phyloP scores from a whole-genome alignment of 1,284 basidiomycete species.

The Violaceomyces palustris region DNA sequence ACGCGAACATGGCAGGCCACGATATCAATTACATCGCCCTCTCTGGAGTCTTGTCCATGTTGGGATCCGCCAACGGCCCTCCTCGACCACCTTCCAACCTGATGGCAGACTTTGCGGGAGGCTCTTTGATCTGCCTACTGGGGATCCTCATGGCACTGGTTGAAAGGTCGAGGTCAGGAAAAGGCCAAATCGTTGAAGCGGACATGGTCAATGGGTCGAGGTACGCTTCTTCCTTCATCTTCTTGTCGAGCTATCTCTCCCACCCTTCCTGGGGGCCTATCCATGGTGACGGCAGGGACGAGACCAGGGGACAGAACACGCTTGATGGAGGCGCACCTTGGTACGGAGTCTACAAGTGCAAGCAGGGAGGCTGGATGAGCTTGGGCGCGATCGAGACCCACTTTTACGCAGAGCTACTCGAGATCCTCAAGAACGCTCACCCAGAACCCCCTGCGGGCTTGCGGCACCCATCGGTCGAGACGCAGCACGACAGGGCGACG shows the following conservation, averaged over 20 bases:
- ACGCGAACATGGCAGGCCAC: conserved; percentile 57
- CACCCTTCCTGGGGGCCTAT: conserved; percentile 53
- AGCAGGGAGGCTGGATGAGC: conserved; percentile 69
- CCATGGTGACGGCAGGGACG: conserved; percentile 56
- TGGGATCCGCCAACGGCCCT: conserved; percentile 56
- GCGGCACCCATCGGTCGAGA: conserved; percentile 56
- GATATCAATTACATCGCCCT: conserved; percentile 82
- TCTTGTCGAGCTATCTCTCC: conserved; percentile 57
- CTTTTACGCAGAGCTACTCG: conserved; percentile 29
- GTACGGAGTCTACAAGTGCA: conserved; percentile 69
- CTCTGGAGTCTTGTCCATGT: conserved; percentile 65
- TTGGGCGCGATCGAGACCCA: conserved; percentile 54
- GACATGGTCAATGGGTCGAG: conserved; percentile 79
- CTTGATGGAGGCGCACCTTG: conserved; percentile 76
- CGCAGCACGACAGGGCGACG: conserved; percentile 58
- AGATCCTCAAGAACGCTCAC: conserved; percentile 19
- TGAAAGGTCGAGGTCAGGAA: conserved; percentile 62
- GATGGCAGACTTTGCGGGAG: conserved; percentile 76
- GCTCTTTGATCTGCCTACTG: conserved; percentile 67
- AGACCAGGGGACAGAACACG: conserved; percentile 55
- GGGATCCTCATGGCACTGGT: conserved; percentile 72
- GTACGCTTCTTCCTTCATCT: conserved; percentile 68
- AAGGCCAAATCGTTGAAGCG: conserved; percentile 69
- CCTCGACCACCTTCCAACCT: conserved; percentile 72
- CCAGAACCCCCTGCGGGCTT: conserved; percentile 14